These are phyloP conservation scores for Nepenthes gracilis DNA, from an alignment of 148 eudicot genomes.

Conservation along the genomic window DNA sequence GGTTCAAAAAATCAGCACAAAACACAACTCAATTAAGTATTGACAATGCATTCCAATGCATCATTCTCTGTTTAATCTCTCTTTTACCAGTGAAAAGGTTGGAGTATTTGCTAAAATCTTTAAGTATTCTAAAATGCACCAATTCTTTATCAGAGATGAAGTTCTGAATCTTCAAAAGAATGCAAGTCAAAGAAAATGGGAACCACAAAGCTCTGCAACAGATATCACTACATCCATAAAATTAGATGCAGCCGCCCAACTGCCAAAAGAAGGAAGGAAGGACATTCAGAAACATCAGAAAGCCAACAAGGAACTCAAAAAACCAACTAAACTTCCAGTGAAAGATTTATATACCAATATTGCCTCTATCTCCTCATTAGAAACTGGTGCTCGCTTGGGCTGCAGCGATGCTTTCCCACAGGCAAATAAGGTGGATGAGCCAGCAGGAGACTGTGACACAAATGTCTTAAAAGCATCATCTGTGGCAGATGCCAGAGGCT, in stretches of 20 bases:
- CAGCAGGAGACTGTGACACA: slow-evolving; percentile 32
- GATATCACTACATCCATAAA: neutral
- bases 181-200: too few species aligned
- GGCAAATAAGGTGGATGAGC: slow-evolving; percentile 30
- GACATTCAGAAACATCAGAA: slow-evolving; percentile 5
- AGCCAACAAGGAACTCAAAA: slow-evolving; percentile 1
- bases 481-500: slow-evolving; percentile 22
- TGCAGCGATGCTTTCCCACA: slow-evolving; percentile 87
- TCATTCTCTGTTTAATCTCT: too few species aligned
- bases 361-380: slow-evolving; percentile 81
- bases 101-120: too few species aligned
- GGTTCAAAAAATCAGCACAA: too few species aligned
- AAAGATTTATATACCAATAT: slow-evolving; percentile 41
- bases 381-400: slow-evolving; percentile 71
- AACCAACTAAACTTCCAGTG: neutral
- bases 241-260: slow-evolving; percentile 83
- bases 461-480: slow-evolving; percentile 31
- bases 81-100: too few species aligned
- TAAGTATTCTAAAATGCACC: too few species aligned
- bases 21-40: too few species aligned
- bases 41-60: too few species aligned
- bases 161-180: too few species aligned
- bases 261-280: slow-evolving; percentile 20
- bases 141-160: too few species aligned
- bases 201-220: neutral